These are phyloP conservation scores for Kwoniella sp. DNA, from an alignment of 768 basidiomycete genomes.

Conservation along the genomic window DNA sequence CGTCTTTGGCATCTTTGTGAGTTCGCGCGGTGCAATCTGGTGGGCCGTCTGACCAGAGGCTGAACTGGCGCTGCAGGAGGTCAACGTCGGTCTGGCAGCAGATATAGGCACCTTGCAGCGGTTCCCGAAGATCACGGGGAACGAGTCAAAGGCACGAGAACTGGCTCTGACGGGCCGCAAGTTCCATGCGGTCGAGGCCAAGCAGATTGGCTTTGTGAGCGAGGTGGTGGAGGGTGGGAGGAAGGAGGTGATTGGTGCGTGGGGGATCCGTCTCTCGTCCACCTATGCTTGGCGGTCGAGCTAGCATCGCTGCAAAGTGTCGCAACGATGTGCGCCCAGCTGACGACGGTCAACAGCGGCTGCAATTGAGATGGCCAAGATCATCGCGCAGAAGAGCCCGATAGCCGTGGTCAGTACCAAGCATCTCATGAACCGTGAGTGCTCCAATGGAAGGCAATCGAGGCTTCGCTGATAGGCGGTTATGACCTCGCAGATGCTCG, in stretches of 20 bases:
- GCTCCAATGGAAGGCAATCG: too few species aligned
- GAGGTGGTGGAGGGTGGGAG: slow-evolving; percentile 63
- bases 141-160: slow-evolving; percentile 67
- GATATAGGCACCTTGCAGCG: slow-evolving; percentile 83
- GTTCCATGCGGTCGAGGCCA: slow-evolving; percentile 69
- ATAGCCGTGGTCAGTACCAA: slow-evolving; percentile 74
- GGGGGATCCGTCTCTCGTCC: background rate
- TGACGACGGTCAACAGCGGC: slow-evolving; percentile 46
- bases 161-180: slow-evolving; percentile 67
- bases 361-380: slow-evolving; percentile 63
- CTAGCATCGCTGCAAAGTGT: too few species aligned
- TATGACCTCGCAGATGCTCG: slow-evolving; percentile 63
- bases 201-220: slow-evolving; percentile 68
- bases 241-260: slow-evolving; percentile 59
- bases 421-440: slow-evolving; percentile 60
- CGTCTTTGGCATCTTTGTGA: slow-evolving; percentile 68
- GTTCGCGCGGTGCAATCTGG: slow-evolving; percentile 28
- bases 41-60: background rate
- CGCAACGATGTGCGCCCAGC: too few species aligned
- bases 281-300: too few species aligned
- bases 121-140: slow-evolving; percentile 71
- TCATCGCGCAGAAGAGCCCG: slow-evolving; percentile 72
- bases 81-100: slow-evolving; percentile 79
- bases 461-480: too few species aligned
- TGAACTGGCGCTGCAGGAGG: slow-evolving; percentile 58